Evolutionary conservation across 2,329 filamentous ascomycete species (phyloP).

Genomic region (Botryotinia convoluta): DNA sequence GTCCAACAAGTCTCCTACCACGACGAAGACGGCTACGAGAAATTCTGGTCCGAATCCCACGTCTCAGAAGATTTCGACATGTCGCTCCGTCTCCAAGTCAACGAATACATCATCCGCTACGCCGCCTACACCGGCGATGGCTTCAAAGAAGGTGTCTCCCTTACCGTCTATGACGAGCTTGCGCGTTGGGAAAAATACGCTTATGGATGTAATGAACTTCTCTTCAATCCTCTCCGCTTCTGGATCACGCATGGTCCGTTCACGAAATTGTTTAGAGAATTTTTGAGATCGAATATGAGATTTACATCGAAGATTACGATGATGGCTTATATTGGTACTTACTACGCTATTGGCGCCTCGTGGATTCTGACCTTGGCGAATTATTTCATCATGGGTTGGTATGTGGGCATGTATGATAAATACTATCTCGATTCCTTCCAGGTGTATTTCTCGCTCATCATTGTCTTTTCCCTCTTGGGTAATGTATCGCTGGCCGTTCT

Average conservation of each 20-base stretch:
- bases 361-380: constrained; percentile 72
- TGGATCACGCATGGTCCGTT: constrained; percentile 75
- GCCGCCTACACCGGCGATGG: constrained; percentile 72
- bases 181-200: constrained; percentile 87
- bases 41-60: constrained; percentile 79
- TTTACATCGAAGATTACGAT: constrained; percentile 75
- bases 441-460: constrained; percentile 76
- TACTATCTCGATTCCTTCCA: constrained; percentile 78
- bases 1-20: constrained; percentile 70
- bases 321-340: constrained; percentile 74
- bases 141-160: constrained; percentile 79
- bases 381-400: constrained; percentile 76
- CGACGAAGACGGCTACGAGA: constrained; percentile 70
- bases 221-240: constrained; percentile 73
- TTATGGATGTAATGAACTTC: constrained; percentile 77
- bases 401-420: constrained; percentile 73
- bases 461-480: constrained; percentile 64
- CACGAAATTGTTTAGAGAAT: constrained; percentile 72
- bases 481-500: constrained; percentile 67
- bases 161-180: constrained; percentile 82
- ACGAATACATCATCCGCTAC: constrained; percentile 69
- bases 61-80: constrained; percentile 83
- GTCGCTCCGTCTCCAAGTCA: constrained; percentile 72
- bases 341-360: constrained; percentile 74
- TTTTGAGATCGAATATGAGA: constrained; percentile 72